phyloP scores from a whole-genome alignment of 192 early-diverging fungal genomes.

The Umbelopsis isabellina region DNA sequence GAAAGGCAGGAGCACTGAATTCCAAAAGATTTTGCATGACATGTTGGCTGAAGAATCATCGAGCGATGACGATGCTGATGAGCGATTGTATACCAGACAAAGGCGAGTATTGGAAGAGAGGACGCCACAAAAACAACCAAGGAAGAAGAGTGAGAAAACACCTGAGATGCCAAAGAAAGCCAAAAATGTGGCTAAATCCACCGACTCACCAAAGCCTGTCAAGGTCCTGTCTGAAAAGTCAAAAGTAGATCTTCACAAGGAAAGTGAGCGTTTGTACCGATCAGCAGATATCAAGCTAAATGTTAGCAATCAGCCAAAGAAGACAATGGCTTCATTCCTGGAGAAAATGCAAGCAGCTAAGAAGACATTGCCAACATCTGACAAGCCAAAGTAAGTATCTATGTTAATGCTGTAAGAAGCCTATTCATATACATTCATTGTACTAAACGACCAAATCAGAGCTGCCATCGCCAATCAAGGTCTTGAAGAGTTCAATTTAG shows the following conservation, averaged over 20 bases:
- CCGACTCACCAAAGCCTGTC: background rate
- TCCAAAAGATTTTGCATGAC: slow-evolving; percentile 4
- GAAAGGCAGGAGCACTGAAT: background rate
- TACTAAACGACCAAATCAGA: too few species aligned
- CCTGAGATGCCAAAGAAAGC: background rate
- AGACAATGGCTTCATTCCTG: slow-evolving; percentile 4
- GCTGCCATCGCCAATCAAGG: too few species aligned
- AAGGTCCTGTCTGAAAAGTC: background rate
- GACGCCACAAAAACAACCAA: background rate
- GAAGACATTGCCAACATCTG: background rate
- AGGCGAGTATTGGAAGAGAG: background rate
- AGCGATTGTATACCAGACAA: slow-evolving; percentile 11
- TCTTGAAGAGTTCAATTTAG: background rate
- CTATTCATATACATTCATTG: too few species aligned
- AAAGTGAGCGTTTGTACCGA: slow-evolving; percentile 10
- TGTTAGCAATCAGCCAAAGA: slow-evolving; percentile 1
- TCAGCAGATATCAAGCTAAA: background rate
- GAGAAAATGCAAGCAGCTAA: slow-evolving; percentile 14
- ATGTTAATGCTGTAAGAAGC: background rate
- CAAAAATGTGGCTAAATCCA: background rate
- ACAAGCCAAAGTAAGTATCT: background rate
- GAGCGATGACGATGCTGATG: background rate
- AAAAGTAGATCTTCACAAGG: slow-evolving; percentile 9
- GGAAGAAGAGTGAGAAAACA: background rate
- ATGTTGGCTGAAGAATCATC: slow-evolving; percentile 17